Conservation (phyloP, 2,329 filamentous ascomycete species). For the Hypomyces rosellus region DNA sequence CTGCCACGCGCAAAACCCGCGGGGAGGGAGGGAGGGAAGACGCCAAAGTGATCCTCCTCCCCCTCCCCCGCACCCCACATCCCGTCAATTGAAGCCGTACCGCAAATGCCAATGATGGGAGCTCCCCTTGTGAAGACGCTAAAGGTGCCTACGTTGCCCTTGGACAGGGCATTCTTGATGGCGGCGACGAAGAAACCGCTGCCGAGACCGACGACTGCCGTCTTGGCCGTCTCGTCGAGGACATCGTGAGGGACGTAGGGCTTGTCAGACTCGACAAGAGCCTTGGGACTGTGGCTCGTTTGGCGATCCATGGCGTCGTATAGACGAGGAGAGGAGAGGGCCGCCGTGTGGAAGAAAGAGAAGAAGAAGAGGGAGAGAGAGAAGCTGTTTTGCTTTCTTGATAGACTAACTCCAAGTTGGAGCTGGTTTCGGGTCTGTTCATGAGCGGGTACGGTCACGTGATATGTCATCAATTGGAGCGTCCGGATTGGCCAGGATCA, state of each 20-base stretch:
- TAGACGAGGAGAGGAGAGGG: slow-evolving; percentile 5
- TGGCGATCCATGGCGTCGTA: slow-evolving; percentile 29
- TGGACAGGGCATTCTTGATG: slow-evolving; percentile 80
- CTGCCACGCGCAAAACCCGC: background rate
- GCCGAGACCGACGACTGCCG: slow-evolving; percentile 56
- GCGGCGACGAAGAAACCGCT: slow-evolving; percentile 68
- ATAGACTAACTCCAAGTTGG: background rate
- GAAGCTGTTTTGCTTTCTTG: slow-evolving; percentile 20
- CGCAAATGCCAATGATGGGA: slow-evolving; percentile 54
- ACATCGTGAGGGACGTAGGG: slow-evolving; percentile 70
- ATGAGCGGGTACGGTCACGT: slow-evolving; percentile 24
- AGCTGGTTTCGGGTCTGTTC: slow-evolving; percentile 1
- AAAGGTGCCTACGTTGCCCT: slow-evolving; percentile 72
- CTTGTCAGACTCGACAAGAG: slow-evolving; percentile 18
- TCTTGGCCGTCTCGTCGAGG: slow-evolving; percentile 58
- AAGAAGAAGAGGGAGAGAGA: slow-evolving; percentile 11
- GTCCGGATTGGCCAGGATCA: slow-evolving; percentile 23
- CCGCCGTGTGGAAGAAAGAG: slow-evolving; percentile 9
- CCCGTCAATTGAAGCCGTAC: slow-evolving; percentile 20
- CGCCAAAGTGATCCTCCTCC: background rate
- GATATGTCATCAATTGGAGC: slow-evolving; percentile 30
- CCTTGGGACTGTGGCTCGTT: slow-evolving; percentile 21
- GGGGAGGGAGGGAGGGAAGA: no score
- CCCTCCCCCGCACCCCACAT: background rate
- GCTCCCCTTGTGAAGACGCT: slow-evolving; percentile 77